These are phyloP conservation scores for Fragaria iinumae DNA, from an alignment of 306 rosid genomes.

Conservation along the genomic window DNA sequence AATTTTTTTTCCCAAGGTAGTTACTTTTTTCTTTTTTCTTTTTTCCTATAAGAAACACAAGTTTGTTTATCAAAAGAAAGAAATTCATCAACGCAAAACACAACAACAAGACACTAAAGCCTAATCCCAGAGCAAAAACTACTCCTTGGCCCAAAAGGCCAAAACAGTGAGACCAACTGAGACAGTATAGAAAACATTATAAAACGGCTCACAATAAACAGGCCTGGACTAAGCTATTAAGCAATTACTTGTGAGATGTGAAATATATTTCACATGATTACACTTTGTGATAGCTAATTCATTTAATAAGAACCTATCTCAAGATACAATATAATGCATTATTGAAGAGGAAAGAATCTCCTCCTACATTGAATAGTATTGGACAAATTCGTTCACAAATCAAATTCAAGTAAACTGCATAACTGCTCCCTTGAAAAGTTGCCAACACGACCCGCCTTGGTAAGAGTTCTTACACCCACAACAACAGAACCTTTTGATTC, in stretches of 20 bases:
- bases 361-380: neutral
- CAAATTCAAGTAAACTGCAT: neutral
- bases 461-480: conserved; percentile 5
- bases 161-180: too few species aligned
- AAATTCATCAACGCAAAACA: neutral
- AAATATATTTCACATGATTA: neutral
- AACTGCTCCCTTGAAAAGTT: conserved; percentile 98
- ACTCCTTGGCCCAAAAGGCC: neutral
- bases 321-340: neutral
- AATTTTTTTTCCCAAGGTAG: neutral
- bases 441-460: conserved; percentile 99
- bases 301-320: neutral
- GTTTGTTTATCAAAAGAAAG: neutral
- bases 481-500: conserved; percentile 23
- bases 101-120: neutral
- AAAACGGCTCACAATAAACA: too few species aligned
- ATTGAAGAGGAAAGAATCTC: neutral
- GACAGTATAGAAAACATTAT: too few species aligned
- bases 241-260: neutral
- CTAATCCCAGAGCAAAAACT: neutral
- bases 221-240: too few species aligned
- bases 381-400: too few species aligned
- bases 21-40: neutral
- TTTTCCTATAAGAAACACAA: neutral
- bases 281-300: neutral